These are phyloP conservation scores for Macrolepiota fuliginosa DNA, from an alignment of 768 basidiomycete genomes.

Conservation along the genomic window DNA sequence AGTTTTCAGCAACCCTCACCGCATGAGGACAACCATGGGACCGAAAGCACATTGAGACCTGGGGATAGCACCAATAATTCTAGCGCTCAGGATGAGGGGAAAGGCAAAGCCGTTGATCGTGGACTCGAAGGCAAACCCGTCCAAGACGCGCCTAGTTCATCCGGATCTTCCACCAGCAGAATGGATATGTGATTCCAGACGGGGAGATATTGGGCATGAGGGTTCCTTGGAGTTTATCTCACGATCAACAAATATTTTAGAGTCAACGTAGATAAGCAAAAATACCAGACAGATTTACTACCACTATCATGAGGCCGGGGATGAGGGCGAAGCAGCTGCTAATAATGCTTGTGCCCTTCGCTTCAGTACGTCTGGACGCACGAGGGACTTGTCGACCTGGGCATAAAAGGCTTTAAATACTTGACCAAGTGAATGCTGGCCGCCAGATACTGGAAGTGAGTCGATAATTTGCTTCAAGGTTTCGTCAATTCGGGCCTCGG, in stretches of 20 bases:
- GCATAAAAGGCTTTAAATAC: slow-evolving; percentile 66
- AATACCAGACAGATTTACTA: not conserved
- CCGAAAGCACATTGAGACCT: not conserved
- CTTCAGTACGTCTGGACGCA: slow-evolving; percentile 58
- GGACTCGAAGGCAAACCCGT: not conserved
- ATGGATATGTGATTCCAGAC: not conserved
- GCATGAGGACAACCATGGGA: not conserved
- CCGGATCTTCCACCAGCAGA: not conserved
- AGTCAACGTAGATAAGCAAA: not conserved
- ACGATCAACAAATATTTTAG: not conserved
- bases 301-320: not conserved
- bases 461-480: slow-evolving; percentile 43
- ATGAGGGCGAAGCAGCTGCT: slow-evolving; percentile 5
- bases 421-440: slow-evolving; percentile 39
- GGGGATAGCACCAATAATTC: not conserved
- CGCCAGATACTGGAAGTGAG: slow-evolving; percentile 24
- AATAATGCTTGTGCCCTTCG: slow-evolving; percentile 37
- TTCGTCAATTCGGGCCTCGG: slow-evolving; percentile 52
- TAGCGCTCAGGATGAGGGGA: not conserved
- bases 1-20: not conserved
- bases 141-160: not conserved
- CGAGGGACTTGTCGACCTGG: slow-evolving; percentile 54
- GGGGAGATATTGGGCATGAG: slow-evolving; percentile 11
- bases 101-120: slow-evolving; percentile 11
- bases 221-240: not conserved